Evolutionary conservation across 768 basidiomycete species (phyloP).

Genomic region (Mycena vitilis): DNA sequence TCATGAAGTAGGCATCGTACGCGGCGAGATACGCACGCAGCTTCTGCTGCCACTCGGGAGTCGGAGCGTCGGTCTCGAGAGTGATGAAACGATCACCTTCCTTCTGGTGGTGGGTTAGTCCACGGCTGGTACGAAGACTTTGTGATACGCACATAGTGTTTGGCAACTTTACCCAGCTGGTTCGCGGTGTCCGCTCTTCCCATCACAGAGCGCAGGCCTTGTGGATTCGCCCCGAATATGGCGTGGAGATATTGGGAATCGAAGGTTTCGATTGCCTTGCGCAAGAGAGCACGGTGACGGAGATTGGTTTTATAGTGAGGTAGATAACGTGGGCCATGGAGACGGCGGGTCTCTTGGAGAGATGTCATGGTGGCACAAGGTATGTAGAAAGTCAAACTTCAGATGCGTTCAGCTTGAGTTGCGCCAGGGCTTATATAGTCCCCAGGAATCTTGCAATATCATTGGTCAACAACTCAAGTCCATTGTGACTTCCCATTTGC

Average conservation of each 20-base stretch:
- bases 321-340: neutral
- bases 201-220: slow-evolving; percentile 1
- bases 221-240: neutral
- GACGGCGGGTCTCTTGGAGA: slow-evolving; percentile 2
- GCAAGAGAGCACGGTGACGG: slow-evolving; percentile 14
- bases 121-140: neutral
- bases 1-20: slow-evolving; percentile 7
- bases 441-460: too few species aligned
- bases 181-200: neutral
- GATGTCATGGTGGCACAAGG: too few species aligned
- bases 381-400: neutral
- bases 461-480: too few species aligned
- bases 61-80: too few species aligned
- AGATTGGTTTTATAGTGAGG: neutral
- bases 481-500: too few species aligned
- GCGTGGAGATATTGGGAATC: too few species aligned
- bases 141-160: neutral
- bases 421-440: neutral
- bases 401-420: neutral
- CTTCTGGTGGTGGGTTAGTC: neutral
- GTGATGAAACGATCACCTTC: neutral
- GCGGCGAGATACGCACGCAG: neutral
- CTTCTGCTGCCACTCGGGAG: too few species aligned
- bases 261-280: slow-evolving; percentile 20
- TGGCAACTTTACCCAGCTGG: slow-evolving; percentile 7